A percentile compares a stretch with the other conserved stretches of the same genome.
phyloP scores from a whole-genome alignment of 345 rosid species.

The Mangifera indica region DNA sequence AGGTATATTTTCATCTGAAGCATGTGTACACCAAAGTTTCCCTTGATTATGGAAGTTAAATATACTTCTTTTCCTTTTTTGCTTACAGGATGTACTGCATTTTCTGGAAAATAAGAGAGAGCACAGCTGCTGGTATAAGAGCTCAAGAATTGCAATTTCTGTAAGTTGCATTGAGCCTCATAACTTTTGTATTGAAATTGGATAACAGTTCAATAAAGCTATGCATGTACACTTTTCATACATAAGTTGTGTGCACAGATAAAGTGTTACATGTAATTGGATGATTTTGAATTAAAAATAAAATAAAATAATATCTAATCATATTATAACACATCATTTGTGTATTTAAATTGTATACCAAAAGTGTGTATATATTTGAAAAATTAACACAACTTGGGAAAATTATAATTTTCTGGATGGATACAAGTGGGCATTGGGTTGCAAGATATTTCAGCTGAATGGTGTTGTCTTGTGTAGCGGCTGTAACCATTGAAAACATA shows the following conservation, averaged over 20 bases:
- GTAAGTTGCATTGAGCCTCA: slow-evolving; percentile 42
- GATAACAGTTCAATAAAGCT: too few species aligned
- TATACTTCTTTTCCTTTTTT: background rate
- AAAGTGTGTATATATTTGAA: too few species aligned
- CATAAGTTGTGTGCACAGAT: too few species aligned
- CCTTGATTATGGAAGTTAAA: background rate
- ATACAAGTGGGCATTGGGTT: background rate
- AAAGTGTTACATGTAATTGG: too few species aligned
- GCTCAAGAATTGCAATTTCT: slow-evolving; percentile 73
- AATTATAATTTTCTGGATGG: background rate
- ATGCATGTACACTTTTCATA: too few species aligned
- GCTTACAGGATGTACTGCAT: slow-evolving; percentile 64
- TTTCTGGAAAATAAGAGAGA: slow-evolving; percentile 82
- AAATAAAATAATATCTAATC: too few species aligned
- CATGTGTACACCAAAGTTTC: background rate
- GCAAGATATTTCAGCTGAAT: background rate
- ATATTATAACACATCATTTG: too few species aligned
- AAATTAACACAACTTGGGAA: background rate
- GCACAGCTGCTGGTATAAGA: slow-evolving; percentile 82
- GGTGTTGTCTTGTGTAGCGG: background rate
- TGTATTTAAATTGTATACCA: too few species aligned
- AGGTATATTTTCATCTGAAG: slow-evolving; percentile 37
- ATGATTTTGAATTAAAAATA: too few species aligned
- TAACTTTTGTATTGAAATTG: background rate
- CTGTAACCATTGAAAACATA: background rate